Evolutionary conservation across 2,329 filamentous ascomycete genomes (phyloP).

Genomic region (Lasiodiplodia sp.): DNA sequence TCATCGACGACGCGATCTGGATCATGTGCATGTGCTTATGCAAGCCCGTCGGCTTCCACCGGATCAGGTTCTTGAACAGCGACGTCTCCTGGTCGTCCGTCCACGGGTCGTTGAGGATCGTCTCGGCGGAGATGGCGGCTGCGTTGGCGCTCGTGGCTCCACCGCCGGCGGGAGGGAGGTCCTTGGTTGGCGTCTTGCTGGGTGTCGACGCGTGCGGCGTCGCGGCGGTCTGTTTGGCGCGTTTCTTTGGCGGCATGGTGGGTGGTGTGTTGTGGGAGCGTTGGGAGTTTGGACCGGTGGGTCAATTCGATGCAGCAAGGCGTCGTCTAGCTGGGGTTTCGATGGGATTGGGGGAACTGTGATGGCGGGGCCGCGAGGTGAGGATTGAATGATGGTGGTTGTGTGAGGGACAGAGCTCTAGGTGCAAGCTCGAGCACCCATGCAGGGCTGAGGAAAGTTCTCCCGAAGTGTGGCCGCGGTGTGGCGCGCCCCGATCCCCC

Average conservation of each 20-base stretch:
- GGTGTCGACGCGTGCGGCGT: conserved; percentile 48
- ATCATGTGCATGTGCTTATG: conserved; percentile 95
- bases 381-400: neutral
- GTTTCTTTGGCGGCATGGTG: conserved; percentile 75
- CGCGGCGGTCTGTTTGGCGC: conserved; percentile 64
- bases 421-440: neutral
- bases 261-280: conserved; percentile 6
- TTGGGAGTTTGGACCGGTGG: neutral
- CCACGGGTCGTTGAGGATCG: conserved; percentile 75
- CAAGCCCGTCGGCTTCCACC: conserved; percentile 96
- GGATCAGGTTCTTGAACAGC: conserved; percentile 89
- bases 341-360: neutral
- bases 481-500: too few species aligned
- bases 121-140: conserved; percentile 46
- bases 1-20: conserved; percentile 79
- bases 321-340: neutral
- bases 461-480: neutral
- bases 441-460: neutral
- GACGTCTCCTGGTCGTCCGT: conserved; percentile 95
- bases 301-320: neutral
- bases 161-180: conserved; percentile 46
- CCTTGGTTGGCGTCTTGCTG: conserved; percentile 48
- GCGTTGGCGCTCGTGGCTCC: conserved; percentile 53
- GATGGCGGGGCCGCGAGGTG: too few species aligned
- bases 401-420: neutral